Evolutionary conservation across 2,329 filamentous ascomycete genomes (phyloP), one percentile per base, ranked within the genome.

Genomic region (Geosmithia flava): DNA sequence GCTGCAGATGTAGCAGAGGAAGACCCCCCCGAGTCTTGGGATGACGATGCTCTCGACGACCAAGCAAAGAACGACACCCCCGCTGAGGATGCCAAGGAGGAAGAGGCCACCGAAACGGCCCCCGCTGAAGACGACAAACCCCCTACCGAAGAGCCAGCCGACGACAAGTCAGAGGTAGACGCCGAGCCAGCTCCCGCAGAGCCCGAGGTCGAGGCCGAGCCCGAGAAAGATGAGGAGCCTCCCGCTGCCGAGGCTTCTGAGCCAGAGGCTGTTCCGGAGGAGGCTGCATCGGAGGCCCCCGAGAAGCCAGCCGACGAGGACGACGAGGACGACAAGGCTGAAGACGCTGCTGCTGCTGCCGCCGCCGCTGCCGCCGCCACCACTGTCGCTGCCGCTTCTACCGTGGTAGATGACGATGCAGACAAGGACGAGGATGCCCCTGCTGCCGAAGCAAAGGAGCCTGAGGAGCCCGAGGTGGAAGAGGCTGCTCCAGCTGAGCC

Each of bases 401-500:
- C 17, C 29, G n/a, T 6, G 11, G 19, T 27, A 27, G 23, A 27
- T 8, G 23, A 27, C 23, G 23, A 27, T 27, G 23, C 23, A 27
- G 23, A 27, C 23, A 27, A 27, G 23, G 23, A 27, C 23, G 43
- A 44, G 19, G 23, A 27, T 6, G 15, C 43, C 20, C 23, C 23
- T 8, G n/a, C 20, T n/a, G 43, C 43, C 20, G 16, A 44, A 17
- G 20, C 7, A 19, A 19, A 44, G 13, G 46, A 30, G 7, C 41
- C 46, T 39, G 27, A 8, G 23, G 27, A 27, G 13, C 20, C 20
- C n/a, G 42, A 33, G 30, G 20, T n/a, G 27, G 44, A 39, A 13
- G 16, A 30, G n/a, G 42, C 45, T 27, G 47, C 42, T 23, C 20
- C 13, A 10, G 8, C 48, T 20, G 50, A 51, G 20, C 47, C 39